Evolutionary conservation across 495 filamentous ascomycete species (phyloP), one percentile per base, ranked within the genome.

Genomic region (Geoglossum glabrum): DNA sequence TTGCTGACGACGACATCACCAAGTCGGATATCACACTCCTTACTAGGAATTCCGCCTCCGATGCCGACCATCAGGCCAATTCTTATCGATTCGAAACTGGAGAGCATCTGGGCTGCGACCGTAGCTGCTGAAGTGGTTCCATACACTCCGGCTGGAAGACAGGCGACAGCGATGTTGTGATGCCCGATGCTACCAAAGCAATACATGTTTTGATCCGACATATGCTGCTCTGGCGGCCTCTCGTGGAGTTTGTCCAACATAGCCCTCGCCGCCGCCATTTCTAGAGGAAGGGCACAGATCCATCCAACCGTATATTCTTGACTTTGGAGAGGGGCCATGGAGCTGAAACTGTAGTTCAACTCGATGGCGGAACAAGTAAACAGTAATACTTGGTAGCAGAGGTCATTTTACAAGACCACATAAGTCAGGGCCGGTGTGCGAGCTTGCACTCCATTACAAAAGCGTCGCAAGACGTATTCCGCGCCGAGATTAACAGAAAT

Each of bases 1-100:
- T 50, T 23, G 13, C 46, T 50, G 21, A 50, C 46, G 4, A 28
- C 46, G 5, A 34, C 31, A 34, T 34, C 31, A 34, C 31, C 31
- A 34, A 34, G 31, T 11, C 31, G 4, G 31, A 34, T 50, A 13
- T 50, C 46, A 13, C 5, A 5, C 4, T 5, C 5, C 13, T 10
- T 10, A 13, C 46, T 13, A 28, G 69, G 67, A 19, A 72, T 62
- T 10, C 71, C 72, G 21, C 72, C 71, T 15, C 72, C 68, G 49
- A 75, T 74, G 1, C 73, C 72, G 1, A 75, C 69, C 64, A 74
- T 65, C 1, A 75, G 60, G 9, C 69, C 64, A 28, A 69, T 64
- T 55, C 56, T 60, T 50, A 75, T 63, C 25, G 65, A 58, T 27
- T 61, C 61, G 58, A 75, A 75, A 26, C 59, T 74, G 11, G 55